Conservation (phyloP, 2,329 filamentous ascomycete species). For the Bisporella sp. region DNA sequence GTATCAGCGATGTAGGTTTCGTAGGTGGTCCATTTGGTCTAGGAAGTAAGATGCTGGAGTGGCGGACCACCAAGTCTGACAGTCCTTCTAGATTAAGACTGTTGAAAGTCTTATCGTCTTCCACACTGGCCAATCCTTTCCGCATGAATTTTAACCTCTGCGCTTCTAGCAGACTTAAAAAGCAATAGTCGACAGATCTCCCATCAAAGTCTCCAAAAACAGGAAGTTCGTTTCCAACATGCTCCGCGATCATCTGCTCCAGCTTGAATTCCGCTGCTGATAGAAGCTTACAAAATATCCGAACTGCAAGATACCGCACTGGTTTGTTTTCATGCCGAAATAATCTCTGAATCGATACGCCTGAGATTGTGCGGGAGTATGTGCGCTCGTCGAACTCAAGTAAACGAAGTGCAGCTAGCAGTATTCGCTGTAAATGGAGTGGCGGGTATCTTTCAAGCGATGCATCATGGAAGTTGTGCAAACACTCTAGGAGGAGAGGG, state of each 20-base stretch:
- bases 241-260: constrained; percentile 60
- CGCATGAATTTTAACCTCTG: constrained; percentile 19
- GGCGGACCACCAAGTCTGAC: constrained; percentile 54
- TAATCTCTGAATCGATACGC: constrained; percentile 60
- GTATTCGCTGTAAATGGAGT: constrained; percentile 34
- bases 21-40: constrained; percentile 44
- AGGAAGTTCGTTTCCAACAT: constrained; percentile 53
- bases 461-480: constrained; percentile 22
- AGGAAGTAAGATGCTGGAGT: constrained; percentile 63
- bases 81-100: constrained; percentile 33
- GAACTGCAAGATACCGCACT: constrained; percentile 74
- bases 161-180: constrained; percentile 55
- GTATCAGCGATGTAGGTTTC: constrained; percentile 48
- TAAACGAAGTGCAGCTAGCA: constrained; percentile 72
- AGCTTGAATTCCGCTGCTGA: constrained; percentile 73
- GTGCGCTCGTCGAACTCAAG: constrained; percentile 66
- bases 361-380: constrained; percentile 59
- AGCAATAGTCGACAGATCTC: constrained; percentile 67
- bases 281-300: constrained; percentile 73
- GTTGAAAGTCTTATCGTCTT: not conserved
- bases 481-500: constrained; percentile 11
- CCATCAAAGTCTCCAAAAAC: constrained; percentile 72
- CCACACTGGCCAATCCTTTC: constrained; percentile 4
- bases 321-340: constrained; percentile 53
- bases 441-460: constrained; percentile 30